phyloP scores from a whole-genome alignment of 116 monocot species.

The Phalaenopsis hybrid region DNA sequence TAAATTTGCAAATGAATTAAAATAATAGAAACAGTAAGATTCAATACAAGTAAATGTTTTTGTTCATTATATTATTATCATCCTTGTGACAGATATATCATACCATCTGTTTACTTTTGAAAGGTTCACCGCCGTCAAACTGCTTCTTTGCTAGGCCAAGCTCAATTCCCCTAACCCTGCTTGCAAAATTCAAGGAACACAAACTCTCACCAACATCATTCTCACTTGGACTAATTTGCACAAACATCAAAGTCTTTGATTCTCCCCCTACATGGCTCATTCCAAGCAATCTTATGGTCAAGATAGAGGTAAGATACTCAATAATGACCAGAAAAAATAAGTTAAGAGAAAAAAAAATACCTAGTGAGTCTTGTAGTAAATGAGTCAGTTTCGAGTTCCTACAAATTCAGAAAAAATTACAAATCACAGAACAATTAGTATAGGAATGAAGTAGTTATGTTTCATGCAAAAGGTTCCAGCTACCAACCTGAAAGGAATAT shows the following conservation, averaged over 20 bases:
- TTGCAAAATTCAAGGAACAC: constrained; percentile 91
- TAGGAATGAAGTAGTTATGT: neutral
- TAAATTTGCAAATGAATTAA: neutral
- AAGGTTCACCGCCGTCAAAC: constrained; percentile 51
- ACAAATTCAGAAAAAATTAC: constrained; percentile 11
- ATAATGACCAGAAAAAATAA: neutral
- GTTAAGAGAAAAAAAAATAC: constrained; percentile 19
- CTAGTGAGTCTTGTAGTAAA: constrained; percentile 83
- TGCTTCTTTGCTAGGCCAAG: constrained; percentile 84
- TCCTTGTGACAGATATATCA: neutral
- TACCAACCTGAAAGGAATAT: constrained; percentile 78
- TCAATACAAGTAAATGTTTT: neutral
- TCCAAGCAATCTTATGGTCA: neutral
- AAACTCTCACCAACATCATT: constrained; percentile 72
- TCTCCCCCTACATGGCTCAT: constrained; percentile 56
- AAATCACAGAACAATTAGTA: constrained; percentile 9
- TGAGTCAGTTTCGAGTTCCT: constrained; percentile 96
- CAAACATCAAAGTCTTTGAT: constrained; percentile 85
- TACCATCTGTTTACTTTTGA: constrained; percentile 74
- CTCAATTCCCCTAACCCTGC: constrained; percentile 85
- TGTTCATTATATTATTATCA: no score
- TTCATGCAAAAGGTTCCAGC: constrained; percentile 2
- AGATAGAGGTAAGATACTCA: neutral
- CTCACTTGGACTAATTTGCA: constrained; percentile 84
- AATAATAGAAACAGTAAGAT: neutral